These are phyloP conservation scores for Dovyalis caffra DNA, from an alignment of 345 rosid genomes.

Conservation along the genomic window DNA sequence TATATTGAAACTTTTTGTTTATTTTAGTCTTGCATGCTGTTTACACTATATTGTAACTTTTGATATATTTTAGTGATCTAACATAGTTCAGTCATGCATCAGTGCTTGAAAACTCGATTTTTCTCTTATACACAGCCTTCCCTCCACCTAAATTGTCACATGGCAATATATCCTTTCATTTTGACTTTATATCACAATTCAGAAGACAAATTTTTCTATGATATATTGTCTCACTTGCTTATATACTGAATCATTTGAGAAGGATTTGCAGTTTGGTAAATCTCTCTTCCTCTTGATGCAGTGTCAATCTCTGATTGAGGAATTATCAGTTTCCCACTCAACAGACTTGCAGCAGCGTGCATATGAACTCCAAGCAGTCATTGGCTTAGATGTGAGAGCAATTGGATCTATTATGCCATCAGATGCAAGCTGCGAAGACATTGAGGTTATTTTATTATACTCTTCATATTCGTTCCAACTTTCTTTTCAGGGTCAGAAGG, in stretches of 20 bases:
- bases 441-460: conserved; percentile 55
- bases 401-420: conserved; percentile 68
- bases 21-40: too few species aligned
- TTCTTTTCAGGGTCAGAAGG: not conserved
- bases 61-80: too few species aligned
- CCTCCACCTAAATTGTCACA: too few species aligned
- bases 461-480: not conserved
- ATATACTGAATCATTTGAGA: not conserved
- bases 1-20: too few species aligned
- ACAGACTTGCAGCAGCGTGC: conserved; percentile 99
- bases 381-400: conserved; percentile 63
- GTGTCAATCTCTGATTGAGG: conserved; percentile 93
- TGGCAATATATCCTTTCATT: too few species aligned
- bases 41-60: too few species aligned
- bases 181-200: too few species aligned
- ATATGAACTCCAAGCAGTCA: conserved; percentile 82
- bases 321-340: conserved; percentile 87
- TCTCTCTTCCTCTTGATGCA: conserved; percentile 34
- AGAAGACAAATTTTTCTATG: too few species aligned
- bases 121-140: too few species aligned
- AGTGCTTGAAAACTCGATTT: too few species aligned
- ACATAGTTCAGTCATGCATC: too few species aligned
- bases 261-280: not conserved
- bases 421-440: conserved; percentile 95
- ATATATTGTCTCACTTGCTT: not conserved